Base-by-base conservation (phyloP, 176 grass and related monocot genomes). In the Carex parvula region DNA sequence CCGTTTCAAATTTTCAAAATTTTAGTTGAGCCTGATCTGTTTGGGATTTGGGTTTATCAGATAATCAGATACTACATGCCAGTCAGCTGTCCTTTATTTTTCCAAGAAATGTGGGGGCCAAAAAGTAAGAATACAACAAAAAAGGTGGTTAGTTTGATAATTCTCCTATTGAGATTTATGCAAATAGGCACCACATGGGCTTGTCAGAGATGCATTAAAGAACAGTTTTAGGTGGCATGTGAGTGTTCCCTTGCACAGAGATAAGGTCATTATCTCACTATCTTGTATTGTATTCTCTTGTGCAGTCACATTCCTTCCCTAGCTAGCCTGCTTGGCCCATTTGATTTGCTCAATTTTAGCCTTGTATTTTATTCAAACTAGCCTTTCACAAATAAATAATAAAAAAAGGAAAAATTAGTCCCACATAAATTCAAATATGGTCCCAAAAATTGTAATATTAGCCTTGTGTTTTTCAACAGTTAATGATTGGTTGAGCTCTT, bases 201-300 rank as follows among this genome's bases (percentile, higher is more conserved):
- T 50, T 77, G 72, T 4, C 50, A 77, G 50, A 77, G 72, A 74
- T 21, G 20, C 46, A 74, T 56, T 70, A 18, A 33, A 55, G 48
- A 56, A 56, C 24, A 26, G 48, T 56, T 77, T 69, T 13, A 56
- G 48, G 15, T 77, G 46, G 48, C 72, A 77, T 56, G 48, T 56
- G 72, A 55, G 72, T 76, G 72, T 77, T 33, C 48, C 24, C 72
- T 56, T 56, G 13, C 22, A 56, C 24, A 77, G 24, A 77, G 72
- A 77, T 55, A 56, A 76, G 72, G 72, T 26, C 72, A 77, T 16
- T 77, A 76, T 76, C 72, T 76, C 72, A 76, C 72, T 17, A 72
- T 53, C 71, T 75, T 53, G 39, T 12, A 50, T 75, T 75, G 71
- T 53, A 44, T 74, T 77, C 13, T 77, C 46, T 77, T 32, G 72